phyloP scores from a whole-genome alignment of 805 yeast genomes.

The Suhomyces xylopsoci region DNA sequence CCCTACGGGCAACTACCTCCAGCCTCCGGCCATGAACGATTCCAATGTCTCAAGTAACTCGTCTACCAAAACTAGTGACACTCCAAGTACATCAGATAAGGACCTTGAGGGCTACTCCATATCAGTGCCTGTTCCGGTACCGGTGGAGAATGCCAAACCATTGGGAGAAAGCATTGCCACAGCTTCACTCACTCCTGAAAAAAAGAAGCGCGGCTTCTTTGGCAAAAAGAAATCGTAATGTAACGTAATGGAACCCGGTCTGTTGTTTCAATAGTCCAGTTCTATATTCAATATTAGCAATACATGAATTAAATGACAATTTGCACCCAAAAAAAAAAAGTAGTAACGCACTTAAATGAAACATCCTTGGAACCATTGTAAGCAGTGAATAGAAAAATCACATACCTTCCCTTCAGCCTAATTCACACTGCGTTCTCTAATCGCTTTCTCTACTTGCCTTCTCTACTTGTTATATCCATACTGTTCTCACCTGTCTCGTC shows the following conservation, averaged over 20 bases:
- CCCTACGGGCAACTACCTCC: constrained; percentile 1
- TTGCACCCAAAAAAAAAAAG: background rate
- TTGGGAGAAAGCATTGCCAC: constrained; percentile 3
- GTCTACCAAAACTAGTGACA: constrained; percentile 9
- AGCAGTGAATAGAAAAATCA: background rate
- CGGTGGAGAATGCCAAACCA: constrained; percentile 5
- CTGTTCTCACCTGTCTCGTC: background rate
- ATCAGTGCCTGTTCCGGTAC: constrained; percentile 4
- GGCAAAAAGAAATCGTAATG: constrained; percentile 7
- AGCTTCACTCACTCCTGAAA: background rate
- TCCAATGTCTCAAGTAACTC: constrained; percentile 8
- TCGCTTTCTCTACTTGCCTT: background rate
- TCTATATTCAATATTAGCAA: background rate
- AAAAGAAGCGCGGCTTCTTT: constrained; percentile 11
- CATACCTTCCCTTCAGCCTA: background rate
- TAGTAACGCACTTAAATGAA: background rate
- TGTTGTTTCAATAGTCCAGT: background rate
- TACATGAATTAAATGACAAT: background rate
- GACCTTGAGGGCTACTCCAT: background rate
- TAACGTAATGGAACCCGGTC: background rate
- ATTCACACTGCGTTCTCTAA: background rate
- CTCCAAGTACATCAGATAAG: constrained; percentile 8
- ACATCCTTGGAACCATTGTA: background rate
- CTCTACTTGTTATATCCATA: background rate
- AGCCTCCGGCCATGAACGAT: constrained; percentile 6